These are phyloP conservation scores for Alternaria gansuensis DNA, from an alignment of 2,329 filamentous ascomycete genomes.

Conservation along the genomic window DNA sequence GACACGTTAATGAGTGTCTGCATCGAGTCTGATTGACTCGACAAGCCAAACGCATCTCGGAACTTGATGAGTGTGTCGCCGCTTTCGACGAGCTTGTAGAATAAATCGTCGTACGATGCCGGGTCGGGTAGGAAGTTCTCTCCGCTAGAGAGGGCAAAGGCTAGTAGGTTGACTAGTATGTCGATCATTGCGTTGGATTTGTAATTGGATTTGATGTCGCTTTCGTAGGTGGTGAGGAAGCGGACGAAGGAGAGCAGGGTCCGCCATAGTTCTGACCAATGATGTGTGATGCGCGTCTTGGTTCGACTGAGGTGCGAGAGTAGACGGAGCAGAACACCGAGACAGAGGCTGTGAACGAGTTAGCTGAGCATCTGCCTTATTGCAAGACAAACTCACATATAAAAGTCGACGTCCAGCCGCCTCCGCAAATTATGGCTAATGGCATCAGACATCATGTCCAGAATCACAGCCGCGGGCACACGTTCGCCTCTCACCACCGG, in stretches of 20 bases:
- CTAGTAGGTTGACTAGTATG: slow-evolving; percentile 81
- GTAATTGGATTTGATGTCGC: slow-evolving; percentile 74
- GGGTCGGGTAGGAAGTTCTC: slow-evolving; percentile 91
- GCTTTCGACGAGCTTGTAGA: slow-evolving; percentile 97
- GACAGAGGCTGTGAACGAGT: slow-evolving; percentile 65
- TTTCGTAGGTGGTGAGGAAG: slow-evolving; percentile 86
- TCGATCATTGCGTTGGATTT: slow-evolving; percentile 79
- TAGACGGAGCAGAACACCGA: slow-evolving; percentile 83
- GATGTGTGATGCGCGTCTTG: slow-evolving; percentile 81
- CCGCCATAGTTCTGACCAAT: slow-evolving; percentile 96
- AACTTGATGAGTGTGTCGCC: slow-evolving; percentile 85
- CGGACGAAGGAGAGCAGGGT: slow-evolving; percentile 86
- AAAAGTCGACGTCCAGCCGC: slow-evolving; percentile 83
- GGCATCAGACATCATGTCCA: slow-evolving; percentile 89
- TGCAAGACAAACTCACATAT: slow-evolving; percentile 61
- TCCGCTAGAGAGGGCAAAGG: slow-evolving; percentile 82
- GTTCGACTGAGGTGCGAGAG: slow-evolving; percentile 85
- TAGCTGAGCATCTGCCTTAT: background rate
- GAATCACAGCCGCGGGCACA: slow-evolving; percentile 75
- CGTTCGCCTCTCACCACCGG: slow-evolving; percentile 77
- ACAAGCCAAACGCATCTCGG: slow-evolving; percentile 73
- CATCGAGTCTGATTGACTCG: slow-evolving; percentile 66
- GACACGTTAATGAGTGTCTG: slow-evolving; percentile 84
- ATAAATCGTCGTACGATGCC: slow-evolving; percentile 91
- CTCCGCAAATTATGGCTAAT: slow-evolving; percentile 93